phyloP scores from a whole-genome alignment of 2,329 filamentous ascomycete species.

The Aspergillus phoenicis region DNA sequence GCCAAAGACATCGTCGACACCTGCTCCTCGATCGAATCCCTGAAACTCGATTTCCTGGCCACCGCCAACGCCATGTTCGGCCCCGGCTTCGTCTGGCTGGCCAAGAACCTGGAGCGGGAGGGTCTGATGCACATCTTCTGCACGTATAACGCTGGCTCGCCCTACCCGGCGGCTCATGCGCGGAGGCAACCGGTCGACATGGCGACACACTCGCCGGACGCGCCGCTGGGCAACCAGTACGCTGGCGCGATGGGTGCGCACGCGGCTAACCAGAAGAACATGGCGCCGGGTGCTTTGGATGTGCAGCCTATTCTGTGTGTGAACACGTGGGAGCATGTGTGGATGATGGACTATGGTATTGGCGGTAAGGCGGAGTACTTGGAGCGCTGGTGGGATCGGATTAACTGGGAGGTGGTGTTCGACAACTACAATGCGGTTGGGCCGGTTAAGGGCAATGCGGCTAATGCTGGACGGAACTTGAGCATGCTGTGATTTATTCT shows the following conservation, averaged over 20 bases:
- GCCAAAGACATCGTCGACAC: conserved; percentile 63
- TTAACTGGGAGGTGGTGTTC: conserved; percentile 81
- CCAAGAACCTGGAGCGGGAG: conserved; percentile 57
- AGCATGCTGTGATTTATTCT: conserved; percentile 24
- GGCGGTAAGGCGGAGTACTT: conserved; percentile 76
- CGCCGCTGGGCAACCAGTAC: conserved; percentile 38
- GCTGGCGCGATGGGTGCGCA: conserved; percentile 40
- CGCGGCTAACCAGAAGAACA: conserved; percentile 36
- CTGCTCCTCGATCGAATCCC: conserved; percentile 81
- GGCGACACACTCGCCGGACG: conserved; percentile 44
- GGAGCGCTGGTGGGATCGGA: conserved; percentile 80
- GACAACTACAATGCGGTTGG: conserved; percentile 44
- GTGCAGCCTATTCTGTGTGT: conserved; percentile 81
- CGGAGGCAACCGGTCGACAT: conserved; percentile 62
- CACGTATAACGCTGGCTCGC: conserved; percentile 90
- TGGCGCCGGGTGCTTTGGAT: conserved; percentile 49
- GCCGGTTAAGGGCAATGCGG: conserved; percentile 25
- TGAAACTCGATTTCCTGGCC: conserved; percentile 75
- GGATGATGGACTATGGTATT: conserved; percentile 78
- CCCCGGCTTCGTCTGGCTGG: conserved; percentile 95
- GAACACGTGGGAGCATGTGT: conserved; percentile 96
- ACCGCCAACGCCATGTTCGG: conserved; percentile 93
- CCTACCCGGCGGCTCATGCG: conserved; percentile 82
- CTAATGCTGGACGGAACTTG: conserved; percentile 27
- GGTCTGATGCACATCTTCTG: conserved; percentile 68